A percentile compares a stretch with the other conserved stretches of the same genome.
Evolutionary conservation across 2,329 filamentous ascomycete species (phyloP).

Genomic region (Chrysosporium queenslandicum): DNA sequence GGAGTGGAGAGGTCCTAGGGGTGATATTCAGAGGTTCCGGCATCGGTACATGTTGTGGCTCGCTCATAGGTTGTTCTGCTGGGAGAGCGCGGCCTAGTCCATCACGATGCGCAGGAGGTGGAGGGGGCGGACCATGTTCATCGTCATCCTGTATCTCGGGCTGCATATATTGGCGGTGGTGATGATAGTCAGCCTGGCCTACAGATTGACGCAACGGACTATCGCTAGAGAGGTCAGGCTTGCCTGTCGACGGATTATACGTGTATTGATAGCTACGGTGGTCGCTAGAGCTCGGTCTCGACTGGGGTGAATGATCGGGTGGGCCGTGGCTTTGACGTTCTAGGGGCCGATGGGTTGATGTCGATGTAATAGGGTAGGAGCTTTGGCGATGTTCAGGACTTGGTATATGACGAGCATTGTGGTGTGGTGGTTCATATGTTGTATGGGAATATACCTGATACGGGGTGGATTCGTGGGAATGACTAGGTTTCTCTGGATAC

Average conservation of each 20-base stretch:
- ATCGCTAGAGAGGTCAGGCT: slow-evolving; percentile 21
- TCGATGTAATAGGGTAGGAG: slow-evolving; percentile 12
- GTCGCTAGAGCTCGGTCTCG: background rate
- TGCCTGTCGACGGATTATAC: slow-evolving; percentile 17
- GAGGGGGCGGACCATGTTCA: slow-evolving; percentile 25
- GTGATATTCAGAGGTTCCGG: slow-evolving; percentile 22
- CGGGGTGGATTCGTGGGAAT: slow-evolving; percentile 2
- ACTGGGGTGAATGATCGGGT: background rate
- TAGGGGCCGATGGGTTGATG: slow-evolving; percentile 5
- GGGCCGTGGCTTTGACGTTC: slow-evolving; percentile 5
- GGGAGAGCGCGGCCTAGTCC: slow-evolving; percentile 15
- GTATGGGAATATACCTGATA: slow-evolving; percentile 6
- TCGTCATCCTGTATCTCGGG: slow-evolving; percentile 15
- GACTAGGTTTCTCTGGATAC: background rate
- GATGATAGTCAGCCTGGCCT: slow-evolving; percentile 20
- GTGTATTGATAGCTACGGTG: slow-evolving; percentile 14
- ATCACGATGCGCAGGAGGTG: slow-evolving; percentile 27
- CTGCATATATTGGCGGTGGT: slow-evolving; percentile 14
- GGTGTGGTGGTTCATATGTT: slow-evolving; percentile 12
- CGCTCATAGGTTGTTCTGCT: slow-evolving; percentile 10
- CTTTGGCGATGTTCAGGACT: slow-evolving; percentile 10
- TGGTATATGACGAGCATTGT: slow-evolving; percentile 8
- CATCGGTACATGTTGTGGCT: slow-evolving; percentile 17
- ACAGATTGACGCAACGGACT: slow-evolving; percentile 24
- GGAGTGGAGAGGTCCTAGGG: slow-evolving; percentile 14